Evolutionary conservation across 352 stramenopile genomes (phyloP), one percentile per base, ranked within the genome.

Genomic region (Phytophthora syringae): DNA sequence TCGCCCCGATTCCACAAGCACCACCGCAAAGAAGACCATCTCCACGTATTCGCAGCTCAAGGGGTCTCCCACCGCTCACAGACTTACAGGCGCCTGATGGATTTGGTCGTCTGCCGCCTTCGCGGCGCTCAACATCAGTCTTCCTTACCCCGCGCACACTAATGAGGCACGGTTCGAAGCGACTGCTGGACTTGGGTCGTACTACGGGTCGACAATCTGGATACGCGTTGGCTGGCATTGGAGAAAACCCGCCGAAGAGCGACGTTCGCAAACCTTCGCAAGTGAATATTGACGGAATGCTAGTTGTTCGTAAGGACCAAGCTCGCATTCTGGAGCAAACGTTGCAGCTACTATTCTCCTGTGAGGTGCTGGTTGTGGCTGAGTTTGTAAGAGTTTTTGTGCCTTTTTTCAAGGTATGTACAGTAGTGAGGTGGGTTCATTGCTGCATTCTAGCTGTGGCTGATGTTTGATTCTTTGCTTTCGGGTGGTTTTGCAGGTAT

Each of bases 341-440:
- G 9, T 43, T 77, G 44, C 70, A 77, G 24, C 24, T 83, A 28
- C 43, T 83, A 3, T 80, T 74, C 56, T 67, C 52, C 7, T 74
- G 66, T 55, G 74, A 83, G 61, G 65, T 66, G 27, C 49, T 77
- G 22, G 27, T 77, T 27, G 59, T 83, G 37, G 50, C 54, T 18
- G 67, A 78, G 55, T 80, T 80, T 60, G 37, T 79, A 30, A 74
- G 68, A 42, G 72, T 70, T 18, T 18, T 83, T 28, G 57, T 80
- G 20, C 75, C 75, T 7, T 47, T 72, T 15, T 74, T 15, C n/a
- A 52, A 40, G 64, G 65, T 63, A 57, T 66, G 74, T 55, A n/a
- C n/a, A n/a, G n/a, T n/a, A n/a, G n/a, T n/a, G 27, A 1, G 12
- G 27, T 32, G 6, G 9, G 15, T 36, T 36, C 9, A 12, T n/a